Conservation (phyloP, 129 eudicot genomes). For the Oenanthe sinensis region DNA sequence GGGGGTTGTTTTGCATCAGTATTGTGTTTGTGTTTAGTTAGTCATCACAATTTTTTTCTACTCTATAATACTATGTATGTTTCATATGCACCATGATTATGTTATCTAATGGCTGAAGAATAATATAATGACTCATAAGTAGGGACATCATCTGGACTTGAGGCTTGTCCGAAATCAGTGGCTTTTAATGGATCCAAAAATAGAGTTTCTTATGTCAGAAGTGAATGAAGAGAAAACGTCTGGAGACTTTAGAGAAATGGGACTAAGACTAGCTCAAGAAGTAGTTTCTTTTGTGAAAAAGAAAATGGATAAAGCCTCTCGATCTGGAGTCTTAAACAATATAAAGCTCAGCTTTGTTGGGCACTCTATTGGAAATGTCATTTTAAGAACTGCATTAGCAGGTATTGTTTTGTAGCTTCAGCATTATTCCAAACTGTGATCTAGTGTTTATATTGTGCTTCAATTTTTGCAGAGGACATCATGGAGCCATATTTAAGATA, state of each 20-base stretch:
- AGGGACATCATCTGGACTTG: conserved; percentile 98
- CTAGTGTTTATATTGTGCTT: conserved; percentile 17
- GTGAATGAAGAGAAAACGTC: conserved; percentile 94
- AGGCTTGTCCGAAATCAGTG: conserved; percentile 95
- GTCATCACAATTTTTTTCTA: background rate
- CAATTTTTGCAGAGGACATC: conserved; percentile 53
- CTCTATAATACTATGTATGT: background rate
- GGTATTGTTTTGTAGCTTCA: conserved; percentile 35
- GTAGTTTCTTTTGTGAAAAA: conserved; percentile 82
- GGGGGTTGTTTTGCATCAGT: background rate
- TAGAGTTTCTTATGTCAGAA: conserved; percentile 90
- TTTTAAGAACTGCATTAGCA: conserved; percentile 81
- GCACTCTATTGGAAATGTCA: conserved; percentile 96
- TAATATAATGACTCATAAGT: conserved; percentile 18
- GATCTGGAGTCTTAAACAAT: conserved; percentile 57
- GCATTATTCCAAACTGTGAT: background rate
- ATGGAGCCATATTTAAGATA: conserved; percentile 95
- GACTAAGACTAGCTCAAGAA: conserved; percentile 84
- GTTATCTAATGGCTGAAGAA: background rate
- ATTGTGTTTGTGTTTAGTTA: background rate
- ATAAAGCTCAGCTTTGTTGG: conserved; percentile 96
- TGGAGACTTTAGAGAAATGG: conserved; percentile 98
- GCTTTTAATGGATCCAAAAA: conserved; percentile 95
- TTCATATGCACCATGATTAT: background rate
- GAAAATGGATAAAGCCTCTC: conserved; percentile 91